Percentiles rank a stretch among this genome's conserved stretches.
These are phyloP conservation scores for Aspergillus bertholletiae DNA, from an alignment of 495 filamentous ascomycete species.

Conservation along the genomic window DNA sequence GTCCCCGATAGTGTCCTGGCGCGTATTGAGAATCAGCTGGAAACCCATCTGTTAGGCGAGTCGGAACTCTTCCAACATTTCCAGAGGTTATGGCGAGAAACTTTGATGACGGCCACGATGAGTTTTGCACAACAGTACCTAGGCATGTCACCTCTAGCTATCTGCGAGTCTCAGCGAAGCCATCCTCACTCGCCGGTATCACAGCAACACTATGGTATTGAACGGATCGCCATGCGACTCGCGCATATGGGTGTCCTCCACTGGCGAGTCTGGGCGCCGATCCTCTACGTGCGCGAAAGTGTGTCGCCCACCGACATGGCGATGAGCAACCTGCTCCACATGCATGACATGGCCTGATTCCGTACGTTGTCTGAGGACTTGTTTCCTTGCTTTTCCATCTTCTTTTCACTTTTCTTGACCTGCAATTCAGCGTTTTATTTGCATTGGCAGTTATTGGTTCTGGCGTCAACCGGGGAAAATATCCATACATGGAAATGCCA, in stretches of 20 bases:
- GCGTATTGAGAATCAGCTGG: slow-evolving; percentile 33
- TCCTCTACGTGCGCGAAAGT: slow-evolving; percentile 55
- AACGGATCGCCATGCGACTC: slow-evolving; percentile 67
- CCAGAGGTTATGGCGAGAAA: slow-evolving; percentile 30
- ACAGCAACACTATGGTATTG: slow-evolving; percentile 47
- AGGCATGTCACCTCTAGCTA: slow-evolving; percentile 40
- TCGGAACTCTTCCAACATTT: slow-evolving; percentile 33
- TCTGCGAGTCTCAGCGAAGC: slow-evolving; percentile 44
- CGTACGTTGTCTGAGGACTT: too few relatives aligned
- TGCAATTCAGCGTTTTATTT: slow-evolving; percentile 41
- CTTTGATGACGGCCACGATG: slow-evolving; percentile 32
- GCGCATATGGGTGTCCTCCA: slow-evolving; percentile 79
- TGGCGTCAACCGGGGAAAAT: slow-evolving; percentile 17
- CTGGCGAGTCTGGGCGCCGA: slow-evolving; percentile 80
- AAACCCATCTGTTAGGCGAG: slow-evolving; percentile 38
- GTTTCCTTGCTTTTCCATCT: slow-evolving; percentile 6
- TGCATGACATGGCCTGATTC: slow-evolving; percentile 13
- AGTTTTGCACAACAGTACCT: slow-evolving; percentile 34
- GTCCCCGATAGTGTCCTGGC: slow-evolving; percentile 39
- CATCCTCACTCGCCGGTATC: slow-evolving; percentile 19
- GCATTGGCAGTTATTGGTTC: slow-evolving; percentile 22
- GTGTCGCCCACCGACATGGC: slow-evolving; percentile 23
- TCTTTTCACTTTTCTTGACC: slow-evolving; percentile 11
- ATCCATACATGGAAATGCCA: slow-evolving; percentile 7
- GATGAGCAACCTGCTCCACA: slow-evolving; percentile 5